These are phyloP conservation scores for Fusarium fracticaudum DNA, from an alignment of 2,329 filamentous ascomycete genomes.

Conservation along the genomic window DNA sequence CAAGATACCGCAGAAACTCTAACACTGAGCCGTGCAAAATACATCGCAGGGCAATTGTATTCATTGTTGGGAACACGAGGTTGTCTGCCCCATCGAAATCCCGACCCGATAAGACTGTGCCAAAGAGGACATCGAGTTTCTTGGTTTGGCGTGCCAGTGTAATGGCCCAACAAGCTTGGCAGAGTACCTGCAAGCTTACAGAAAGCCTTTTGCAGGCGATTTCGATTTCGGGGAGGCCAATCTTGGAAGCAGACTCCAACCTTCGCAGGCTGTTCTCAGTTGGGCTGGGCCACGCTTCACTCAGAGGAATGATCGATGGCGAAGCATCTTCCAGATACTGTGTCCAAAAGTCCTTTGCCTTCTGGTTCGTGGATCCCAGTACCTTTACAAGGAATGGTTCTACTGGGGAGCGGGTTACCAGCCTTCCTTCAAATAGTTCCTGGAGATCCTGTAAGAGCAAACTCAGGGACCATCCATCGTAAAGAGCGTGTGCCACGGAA, in stretches of 20 bases:
- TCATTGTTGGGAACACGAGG: conserved; percentile 90
- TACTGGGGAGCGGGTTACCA: conserved; percentile 57
- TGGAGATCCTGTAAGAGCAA: conserved; percentile 77
- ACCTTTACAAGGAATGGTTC: conserved; percentile 58
- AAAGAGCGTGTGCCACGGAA: conserved; percentile 86
- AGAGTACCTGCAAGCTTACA: conserved; percentile 80
- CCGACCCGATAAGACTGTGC: conserved; percentile 85
- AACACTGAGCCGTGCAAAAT: conserved; percentile 74
- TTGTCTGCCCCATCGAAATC: conserved; percentile 74
- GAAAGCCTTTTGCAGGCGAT: conserved; percentile 71
- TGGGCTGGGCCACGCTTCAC: not conserved
- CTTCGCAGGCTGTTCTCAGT: conserved; percentile 3
- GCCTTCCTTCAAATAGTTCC: conserved; percentile 65
- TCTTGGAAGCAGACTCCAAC: conserved; percentile 22
- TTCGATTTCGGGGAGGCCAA: conserved; percentile 40
- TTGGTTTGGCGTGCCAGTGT: conserved; percentile 70
- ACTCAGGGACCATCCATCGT: conserved; percentile 86
- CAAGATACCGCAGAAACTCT: conserved; percentile 77
- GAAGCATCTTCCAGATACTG: conserved; percentile 67
- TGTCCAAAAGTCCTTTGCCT: conserved; percentile 71
- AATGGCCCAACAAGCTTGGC: conserved; percentile 80
- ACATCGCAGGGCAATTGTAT: conserved; percentile 80
- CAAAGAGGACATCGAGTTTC: conserved; percentile 81
- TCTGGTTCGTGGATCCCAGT: conserved; percentile 25
- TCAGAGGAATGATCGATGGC: conserved; percentile 47